Conservation (phyloP, 129 eudicot genomes). For the Artemisia tridentata region DNA sequence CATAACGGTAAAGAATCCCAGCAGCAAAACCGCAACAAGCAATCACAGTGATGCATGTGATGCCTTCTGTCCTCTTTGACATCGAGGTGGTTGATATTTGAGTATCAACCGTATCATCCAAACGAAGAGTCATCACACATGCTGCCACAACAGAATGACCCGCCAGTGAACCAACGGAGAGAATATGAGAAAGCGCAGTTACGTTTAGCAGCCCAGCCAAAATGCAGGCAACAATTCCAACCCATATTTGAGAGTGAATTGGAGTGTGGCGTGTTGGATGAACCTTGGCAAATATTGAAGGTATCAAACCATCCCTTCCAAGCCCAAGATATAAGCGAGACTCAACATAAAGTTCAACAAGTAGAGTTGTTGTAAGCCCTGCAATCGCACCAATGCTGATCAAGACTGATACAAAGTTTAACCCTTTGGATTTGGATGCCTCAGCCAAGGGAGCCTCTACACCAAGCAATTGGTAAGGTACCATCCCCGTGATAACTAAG, state of each 20-base stretch:
- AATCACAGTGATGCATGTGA: constrained; percentile 52
- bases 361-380: constrained; percentile 93
- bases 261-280: constrained; percentile 91
- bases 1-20: constrained; percentile 74
- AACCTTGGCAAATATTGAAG: constrained; percentile 77
- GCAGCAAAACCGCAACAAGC: constrained; percentile 76
- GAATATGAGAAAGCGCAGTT: constrained; percentile 83
- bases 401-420: constrained; percentile 69
- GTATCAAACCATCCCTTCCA: constrained; percentile 96
- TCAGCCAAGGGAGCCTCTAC: constrained; percentile 97
- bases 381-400: constrained; percentile 98
- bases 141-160: constrained; percentile 99
- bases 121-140: constrained; percentile 81
- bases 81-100: constrained; percentile 38
- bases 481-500: constrained; percentile 98
- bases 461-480: constrained; percentile 78
- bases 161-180: constrained; percentile 94
- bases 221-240: constrained; percentile 78
- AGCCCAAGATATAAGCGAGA: constrained; percentile 96
- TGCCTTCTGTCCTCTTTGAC: constrained; percentile 67
- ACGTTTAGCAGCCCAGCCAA: constrained; percentile 84
- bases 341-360: constrained; percentile 98
- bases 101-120: constrained; percentile 50
- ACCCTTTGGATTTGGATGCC: constrained; percentile 86
- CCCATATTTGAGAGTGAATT: constrained; percentile 94